Conservation (phyloP, 257 asterid genomes). For the Plantago elongata region DNA sequence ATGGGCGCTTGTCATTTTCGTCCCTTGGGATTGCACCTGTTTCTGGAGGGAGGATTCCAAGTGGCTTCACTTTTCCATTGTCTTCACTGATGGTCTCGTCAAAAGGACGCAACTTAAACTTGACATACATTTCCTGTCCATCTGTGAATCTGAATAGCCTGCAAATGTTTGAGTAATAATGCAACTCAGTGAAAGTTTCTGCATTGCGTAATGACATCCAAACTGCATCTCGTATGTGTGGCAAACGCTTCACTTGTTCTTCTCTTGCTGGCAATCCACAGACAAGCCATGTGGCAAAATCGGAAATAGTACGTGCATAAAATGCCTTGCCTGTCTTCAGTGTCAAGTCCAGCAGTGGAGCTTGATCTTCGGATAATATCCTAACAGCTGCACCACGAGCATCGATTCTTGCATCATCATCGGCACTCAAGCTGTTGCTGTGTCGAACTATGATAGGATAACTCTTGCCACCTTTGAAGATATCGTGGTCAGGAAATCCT, state of each 20-base stretch:
- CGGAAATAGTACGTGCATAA: conserved; percentile 71
- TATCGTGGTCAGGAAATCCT: conserved; percentile 61
- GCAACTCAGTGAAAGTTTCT: conserved; percentile 49
- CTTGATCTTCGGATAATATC: conserved; percentile 30
- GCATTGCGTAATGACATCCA: conserved; percentile 73
- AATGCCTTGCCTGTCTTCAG: conserved; percentile 77
- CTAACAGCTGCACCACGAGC: conserved; percentile 78
- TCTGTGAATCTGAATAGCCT: conserved; percentile 65
- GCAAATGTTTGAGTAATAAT: conserved; percentile 78
- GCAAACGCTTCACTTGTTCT: conserved; percentile 60
- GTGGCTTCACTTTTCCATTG: conserved; percentile 67
- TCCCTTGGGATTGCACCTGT: conserved; percentile 84
- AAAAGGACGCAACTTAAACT: conserved; percentile 65
- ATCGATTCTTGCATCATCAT: conserved; percentile 77
- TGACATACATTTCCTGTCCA: conserved; percentile 79
- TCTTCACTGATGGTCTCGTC: conserved; percentile 51
- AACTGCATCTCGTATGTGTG: conserved; percentile 76
- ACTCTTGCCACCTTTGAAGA: conserved; percentile 48
- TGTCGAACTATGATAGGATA: conserved; percentile 63
- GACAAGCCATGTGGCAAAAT: conserved; percentile 78
- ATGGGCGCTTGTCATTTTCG: conserved; percentile 52
- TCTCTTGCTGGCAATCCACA: conserved; percentile 80
- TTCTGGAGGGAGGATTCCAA: conserved; percentile 83
- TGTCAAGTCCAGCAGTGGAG: conserved; percentile 62
- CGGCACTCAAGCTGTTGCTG: conserved; percentile 82